Evolutionary conservation across 306 rosid species (phyloP).

Genomic region (Abrus precatorius): DNA sequence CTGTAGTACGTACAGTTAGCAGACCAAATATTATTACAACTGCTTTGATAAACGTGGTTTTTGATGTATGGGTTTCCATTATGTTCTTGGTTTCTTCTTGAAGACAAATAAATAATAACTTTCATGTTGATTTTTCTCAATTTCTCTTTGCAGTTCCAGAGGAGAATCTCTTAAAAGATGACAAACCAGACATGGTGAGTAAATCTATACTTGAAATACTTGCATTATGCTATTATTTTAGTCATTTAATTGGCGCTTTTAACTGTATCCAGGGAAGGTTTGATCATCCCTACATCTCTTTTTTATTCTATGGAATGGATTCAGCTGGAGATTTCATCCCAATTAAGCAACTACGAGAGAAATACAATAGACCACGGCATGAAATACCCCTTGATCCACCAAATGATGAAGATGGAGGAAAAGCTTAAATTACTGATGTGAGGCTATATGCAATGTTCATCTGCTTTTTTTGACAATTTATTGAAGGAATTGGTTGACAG

Average conservation of each 20-base stretch:
- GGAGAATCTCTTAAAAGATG: constrained; percentile 79
- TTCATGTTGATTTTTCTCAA: constrained; percentile 35
- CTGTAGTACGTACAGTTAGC: neutral
- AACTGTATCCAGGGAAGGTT: constrained; percentile 67
- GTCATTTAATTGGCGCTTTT: constrained; percentile 31
- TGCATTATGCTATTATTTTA: neutral
- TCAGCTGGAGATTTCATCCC: constrained; percentile 95
- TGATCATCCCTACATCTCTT: constrained; percentile 89
- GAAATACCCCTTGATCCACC: constrained; percentile 76
- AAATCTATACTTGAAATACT: neutral
- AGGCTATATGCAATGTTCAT: constrained; percentile 24
- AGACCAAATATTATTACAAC: constrained; percentile 22
- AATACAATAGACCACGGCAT: constrained; percentile 78
- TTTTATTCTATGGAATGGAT: constrained; percentile 92
- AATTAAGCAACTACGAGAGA: constrained; percentile 88
- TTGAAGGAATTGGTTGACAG: neutral
- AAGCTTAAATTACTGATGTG: constrained; percentile 53
- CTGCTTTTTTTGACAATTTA: neutral
- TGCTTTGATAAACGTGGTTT: constrained; percentile 36
- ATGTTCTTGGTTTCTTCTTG: constrained; percentile 30
- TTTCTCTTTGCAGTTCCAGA: constrained; percentile 74
- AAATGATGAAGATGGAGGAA: constrained; percentile 60
- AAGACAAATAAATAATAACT: constrained; percentile 12
- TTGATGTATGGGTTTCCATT: constrained; percentile 1
- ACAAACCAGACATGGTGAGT: constrained; percentile 75